phyloP scores from a whole-genome alignment of 2,329 filamentous ascomycete genomes.

The Aspergillus pseudonomiae region DNA sequence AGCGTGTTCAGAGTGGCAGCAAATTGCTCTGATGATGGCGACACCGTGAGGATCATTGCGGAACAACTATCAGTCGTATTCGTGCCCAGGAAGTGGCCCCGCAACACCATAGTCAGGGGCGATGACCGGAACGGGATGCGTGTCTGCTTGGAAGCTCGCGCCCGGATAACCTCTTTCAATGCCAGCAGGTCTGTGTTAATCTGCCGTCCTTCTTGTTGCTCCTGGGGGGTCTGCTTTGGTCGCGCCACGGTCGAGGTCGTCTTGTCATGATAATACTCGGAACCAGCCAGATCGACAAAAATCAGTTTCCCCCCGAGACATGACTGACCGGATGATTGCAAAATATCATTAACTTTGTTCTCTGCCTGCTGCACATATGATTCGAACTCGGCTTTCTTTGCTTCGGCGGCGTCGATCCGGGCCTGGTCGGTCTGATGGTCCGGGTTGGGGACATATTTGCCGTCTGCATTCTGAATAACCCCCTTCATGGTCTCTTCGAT shows the following conservation, averaged over 20 bases:
- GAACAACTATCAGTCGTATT: slow-evolving; percentile 29
- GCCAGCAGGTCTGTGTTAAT: slow-evolving; percentile 52
- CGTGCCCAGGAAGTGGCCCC: slow-evolving; percentile 39
- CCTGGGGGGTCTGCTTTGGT: slow-evolving; percentile 39
- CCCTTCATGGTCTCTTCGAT: slow-evolving; percentile 42
- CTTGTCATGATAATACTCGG: slow-evolving; percentile 46
- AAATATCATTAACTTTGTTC: slow-evolving; percentile 28
- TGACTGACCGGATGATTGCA: slow-evolving; percentile 22
- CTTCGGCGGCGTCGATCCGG: slow-evolving; percentile 45
- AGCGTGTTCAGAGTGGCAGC: slow-evolving; percentile 48
- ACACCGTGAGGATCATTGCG: slow-evolving; percentile 46
- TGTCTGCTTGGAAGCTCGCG: slow-evolving; percentile 35
- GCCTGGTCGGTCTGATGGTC: slow-evolving; percentile 39
- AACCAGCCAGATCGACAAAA: slow-evolving; percentile 51
- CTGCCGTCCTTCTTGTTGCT: slow-evolving; percentile 46
- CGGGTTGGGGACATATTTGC: slow-evolving; percentile 39
- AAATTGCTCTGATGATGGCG: slow-evolving; percentile 40
- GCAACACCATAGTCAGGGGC: slow-evolving; percentile 48
- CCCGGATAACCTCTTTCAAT: slow-evolving; percentile 52
- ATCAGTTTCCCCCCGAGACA: slow-evolving; percentile 48
- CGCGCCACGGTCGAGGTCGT: slow-evolving; percentile 1
- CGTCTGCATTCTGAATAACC: slow-evolving; percentile 33
- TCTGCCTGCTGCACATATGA: slow-evolving; percentile 39
- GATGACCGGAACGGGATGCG: slow-evolving; percentile 49
- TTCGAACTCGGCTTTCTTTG: slow-evolving; percentile 42